Conservation (phyloP, 805 yeast genomes). For the Zygosaccharomyces bailii region DNA sequence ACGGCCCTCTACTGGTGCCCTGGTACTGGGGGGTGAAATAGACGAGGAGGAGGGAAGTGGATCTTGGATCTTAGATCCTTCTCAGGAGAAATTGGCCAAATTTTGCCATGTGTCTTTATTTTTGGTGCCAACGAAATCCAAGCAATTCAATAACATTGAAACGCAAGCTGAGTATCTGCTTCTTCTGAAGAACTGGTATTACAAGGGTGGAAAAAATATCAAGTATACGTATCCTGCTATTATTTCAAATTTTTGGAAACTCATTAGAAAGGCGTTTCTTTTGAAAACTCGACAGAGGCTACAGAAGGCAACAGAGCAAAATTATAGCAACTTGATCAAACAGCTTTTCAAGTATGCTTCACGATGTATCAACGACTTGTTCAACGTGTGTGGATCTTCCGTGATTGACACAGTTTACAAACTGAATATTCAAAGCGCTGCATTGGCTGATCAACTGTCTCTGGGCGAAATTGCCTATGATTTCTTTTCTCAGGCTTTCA, state of each 20-base stretch:
- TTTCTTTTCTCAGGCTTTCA: constrained; percentile 81
- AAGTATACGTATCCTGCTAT: constrained; percentile 74
- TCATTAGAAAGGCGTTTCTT: constrained; percentile 49
- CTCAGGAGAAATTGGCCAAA: constrained; percentile 65
- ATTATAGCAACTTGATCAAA: constrained; percentile 34
- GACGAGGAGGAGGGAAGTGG: constrained; percentile 26
- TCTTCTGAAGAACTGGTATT: constrained; percentile 26
- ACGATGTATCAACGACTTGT: constrained; percentile 64
- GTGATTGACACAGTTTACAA: constrained; percentile 37
- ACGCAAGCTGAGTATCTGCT: constrained; percentile 40
- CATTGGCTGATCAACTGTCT: constrained; percentile 72
- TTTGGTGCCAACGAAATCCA: constrained; percentile 7
- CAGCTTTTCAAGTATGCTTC: constrained; percentile 72
- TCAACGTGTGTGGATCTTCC: constrained; percentile 28
- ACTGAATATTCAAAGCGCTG: constrained; percentile 62
- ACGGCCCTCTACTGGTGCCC: constrained; percentile 8
- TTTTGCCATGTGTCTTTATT: constrained; percentile 60
- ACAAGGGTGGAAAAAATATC: constrained; percentile 48
- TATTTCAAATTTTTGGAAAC: constrained; percentile 55
- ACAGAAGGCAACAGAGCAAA: constrained; percentile 22
- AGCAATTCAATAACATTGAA: constrained; percentile 19
- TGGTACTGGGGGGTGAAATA: constrained; percentile 3
- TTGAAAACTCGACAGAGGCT: constrained; percentile 22
- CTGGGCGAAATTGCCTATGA: constrained; percentile 78
- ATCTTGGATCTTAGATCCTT: constrained; percentile 25